phyloP scores from a whole-genome alignment of 306 rosid species.

The Cucumis melo region DNA sequence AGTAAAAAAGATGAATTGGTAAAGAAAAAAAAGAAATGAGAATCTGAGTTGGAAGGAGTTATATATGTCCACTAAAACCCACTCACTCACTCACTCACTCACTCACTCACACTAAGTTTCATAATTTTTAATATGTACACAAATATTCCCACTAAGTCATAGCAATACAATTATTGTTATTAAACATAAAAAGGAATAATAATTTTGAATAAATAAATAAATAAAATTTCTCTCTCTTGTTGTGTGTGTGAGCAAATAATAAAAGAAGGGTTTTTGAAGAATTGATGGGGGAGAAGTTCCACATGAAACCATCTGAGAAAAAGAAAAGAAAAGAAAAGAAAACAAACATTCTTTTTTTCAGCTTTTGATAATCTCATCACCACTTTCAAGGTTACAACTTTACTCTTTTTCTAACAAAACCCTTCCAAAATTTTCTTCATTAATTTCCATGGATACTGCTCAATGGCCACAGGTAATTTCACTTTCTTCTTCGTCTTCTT shows the following conservation, averaged over 20 bases:
- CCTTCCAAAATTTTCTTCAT: conserved; percentile 2
- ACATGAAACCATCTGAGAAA: conserved; percentile 12
- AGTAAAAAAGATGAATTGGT: too few species aligned
- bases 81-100: conserved; percentile 12
- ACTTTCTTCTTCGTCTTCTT: background rate
- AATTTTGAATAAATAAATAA: background rate
- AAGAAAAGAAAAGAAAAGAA: background rate
- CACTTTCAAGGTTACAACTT: conserved; percentile 7
- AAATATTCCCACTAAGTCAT: conserved; percentile 16
- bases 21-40: background rate
- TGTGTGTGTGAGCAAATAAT: conserved; percentile 12
- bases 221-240: background rate
- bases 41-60: background rate
- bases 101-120: conserved; percentile 4
- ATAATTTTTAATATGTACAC: conserved; percentile 7
- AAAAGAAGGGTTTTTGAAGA: conserved; percentile 13
- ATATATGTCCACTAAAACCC: conserved; percentile 6
- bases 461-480: conserved; percentile 66
- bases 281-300: conserved; percentile 20
- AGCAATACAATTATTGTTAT: conserved; percentile 4
- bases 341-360: conserved; percentile 14
- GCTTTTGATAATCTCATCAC: conserved; percentile 11
- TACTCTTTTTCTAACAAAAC: background rate
- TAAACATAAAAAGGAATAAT: background rate
- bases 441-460: conserved; percentile 53